Percentiles rank a stretch among this genome's conserved stretches.
phyloP scores from a whole-genome alignment of 2,329 filamentous ascomycete genomes.

The Arthrinium puccinioides region DNA sequence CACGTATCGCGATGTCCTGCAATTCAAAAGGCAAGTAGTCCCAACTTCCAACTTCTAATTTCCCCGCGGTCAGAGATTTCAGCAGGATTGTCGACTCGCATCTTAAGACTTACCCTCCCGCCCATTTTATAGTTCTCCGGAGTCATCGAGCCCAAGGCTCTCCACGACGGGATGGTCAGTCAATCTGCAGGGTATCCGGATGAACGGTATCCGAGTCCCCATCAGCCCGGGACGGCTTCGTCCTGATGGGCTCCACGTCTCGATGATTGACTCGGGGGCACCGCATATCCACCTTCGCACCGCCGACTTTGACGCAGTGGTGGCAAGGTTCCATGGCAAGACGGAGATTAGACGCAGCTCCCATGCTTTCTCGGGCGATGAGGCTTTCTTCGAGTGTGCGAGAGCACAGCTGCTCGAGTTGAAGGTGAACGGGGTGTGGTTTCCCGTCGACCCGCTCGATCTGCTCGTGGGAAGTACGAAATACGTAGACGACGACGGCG shows the following conservation, averaged over 20 bases:
- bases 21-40: background rate
- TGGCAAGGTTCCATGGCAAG: background rate
- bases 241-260: background rate
- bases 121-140: too few species aligned
- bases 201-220: background rate
- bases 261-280: conserved; percentile 1
- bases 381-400: conserved; percentile 1
- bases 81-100: too few species aligned
- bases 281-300: conserved; percentile 1
- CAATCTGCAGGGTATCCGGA: background rate
- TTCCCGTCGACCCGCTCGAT: conserved; percentile 1
- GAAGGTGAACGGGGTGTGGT: background rate
- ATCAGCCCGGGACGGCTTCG: background rate
- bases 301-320: background rate
- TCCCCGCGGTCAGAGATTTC: too few species aligned
- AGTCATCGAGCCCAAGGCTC: background rate
- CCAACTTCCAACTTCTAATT: background rate
- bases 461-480: background rate
- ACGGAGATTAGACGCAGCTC: background rate
- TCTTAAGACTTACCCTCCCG: too few species aligned
- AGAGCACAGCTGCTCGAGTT: background rate
- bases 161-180: background rate
- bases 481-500: background rate
- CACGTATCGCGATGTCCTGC: conserved; percentile 1
- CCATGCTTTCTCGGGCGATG: background rate